Evolutionary conservation across 2,329 filamentous ascomycete genomes (phyloP), one percentile per base, ranked within the genome.

Genomic region (Sclerotinia subarctica): DNA sequence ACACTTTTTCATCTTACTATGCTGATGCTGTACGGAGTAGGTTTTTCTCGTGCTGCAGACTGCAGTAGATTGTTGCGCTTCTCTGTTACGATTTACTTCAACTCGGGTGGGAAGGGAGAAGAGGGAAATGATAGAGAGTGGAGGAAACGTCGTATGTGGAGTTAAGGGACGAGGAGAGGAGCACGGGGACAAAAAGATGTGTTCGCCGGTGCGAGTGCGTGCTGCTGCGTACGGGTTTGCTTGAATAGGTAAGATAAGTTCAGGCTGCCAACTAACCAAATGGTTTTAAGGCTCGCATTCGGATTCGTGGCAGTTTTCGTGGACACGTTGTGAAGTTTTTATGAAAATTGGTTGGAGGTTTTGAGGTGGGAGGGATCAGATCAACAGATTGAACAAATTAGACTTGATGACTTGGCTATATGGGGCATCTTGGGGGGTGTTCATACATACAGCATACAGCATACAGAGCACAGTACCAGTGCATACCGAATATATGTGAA

Each of bases 251-350:
- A 42, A 42, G 38, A 42, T 15, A 17, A 21, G 29, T n/a, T n/a
- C 52, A 32, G 29, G 52, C 52, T 35, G 58, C 58, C 58, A 49
- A 46, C 57, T n/a, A 60, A 32, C 21, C 38, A 2, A 15, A 35
- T 2, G 32, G 24, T 26, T 24, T 47, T 11, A 26, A 35, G 44
- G 58, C 42, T 60, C 58, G 58, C 44, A 60, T 60, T 60, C 58
- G 58, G 26, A 60, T 60, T 60, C 58, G 58, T 60, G 58, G 44
- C 58, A 49, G 42, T 47, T 32, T 38, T 60, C 58, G 44, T 49
- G 58, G 58, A 60, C 58, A 60, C 58, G 58, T 60, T 60, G 35
- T 47, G 57, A 26, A 44, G 8, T 10, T 11, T 15, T 24, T 52
- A 52, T 15, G 42, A 26, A 32, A 58, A 44, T 29, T 59, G 56